Conservation (phyloP, 148 eudicot genomes). For the Chenopodium suecicum region DNA sequence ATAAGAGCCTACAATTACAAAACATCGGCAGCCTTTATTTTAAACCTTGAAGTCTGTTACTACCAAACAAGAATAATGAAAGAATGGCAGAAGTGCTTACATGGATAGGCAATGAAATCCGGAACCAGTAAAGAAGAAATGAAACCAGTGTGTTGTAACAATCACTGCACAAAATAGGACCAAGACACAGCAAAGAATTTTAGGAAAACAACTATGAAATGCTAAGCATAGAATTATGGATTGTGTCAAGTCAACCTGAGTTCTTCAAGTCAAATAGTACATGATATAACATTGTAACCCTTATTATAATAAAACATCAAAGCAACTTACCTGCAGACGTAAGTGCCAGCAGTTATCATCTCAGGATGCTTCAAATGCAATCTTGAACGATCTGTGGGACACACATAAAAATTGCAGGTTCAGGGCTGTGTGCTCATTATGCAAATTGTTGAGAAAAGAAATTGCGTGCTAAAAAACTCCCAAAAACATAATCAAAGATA, state of each 20-base stretch:
- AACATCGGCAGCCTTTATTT: background rate
- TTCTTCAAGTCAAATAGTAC: background rate
- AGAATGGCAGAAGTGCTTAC: conserved; percentile 39
- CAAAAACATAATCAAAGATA: background rate
- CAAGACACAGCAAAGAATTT: background rate
- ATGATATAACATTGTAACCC: background rate
- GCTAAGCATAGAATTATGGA: background rate
- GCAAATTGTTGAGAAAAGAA: background rate
- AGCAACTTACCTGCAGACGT: conserved; percentile 63
- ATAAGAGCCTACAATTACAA: background rate
- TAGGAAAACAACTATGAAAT: background rate
- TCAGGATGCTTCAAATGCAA: conserved; percentile 71
- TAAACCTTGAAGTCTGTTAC: background rate
- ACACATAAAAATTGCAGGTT: background rate
- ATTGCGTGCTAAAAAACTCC: background rate
- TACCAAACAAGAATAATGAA: background rate
- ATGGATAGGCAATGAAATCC: conserved; percentile 61
- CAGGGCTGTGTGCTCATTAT: background rate
- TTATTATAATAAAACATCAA: background rate
- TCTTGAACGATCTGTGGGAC: conserved; percentile 63
- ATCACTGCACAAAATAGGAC: conserved; percentile 51
- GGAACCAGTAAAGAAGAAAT: conserved; percentile 92
- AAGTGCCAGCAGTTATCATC: conserved; percentile 57
- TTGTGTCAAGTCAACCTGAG: background rate
- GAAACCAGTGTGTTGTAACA: conserved; percentile 78